phyloP scores from a whole-genome alignment of 1,139 yeast species.

The Geotrichum cucujoidarum region DNA sequence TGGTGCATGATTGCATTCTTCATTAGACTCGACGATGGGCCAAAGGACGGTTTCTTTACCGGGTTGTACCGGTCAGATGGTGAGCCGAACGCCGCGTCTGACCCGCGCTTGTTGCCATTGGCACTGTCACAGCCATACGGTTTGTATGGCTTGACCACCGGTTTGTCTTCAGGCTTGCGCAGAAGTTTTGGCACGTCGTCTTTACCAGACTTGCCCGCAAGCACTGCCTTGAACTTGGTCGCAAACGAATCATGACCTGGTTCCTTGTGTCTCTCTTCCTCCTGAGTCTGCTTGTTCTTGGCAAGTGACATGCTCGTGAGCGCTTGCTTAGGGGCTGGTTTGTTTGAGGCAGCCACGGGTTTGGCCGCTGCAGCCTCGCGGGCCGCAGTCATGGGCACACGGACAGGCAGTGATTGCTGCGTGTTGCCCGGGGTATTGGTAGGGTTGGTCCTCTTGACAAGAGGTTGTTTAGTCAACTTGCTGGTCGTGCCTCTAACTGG shows the following conservation, averaged over 20 bases:
- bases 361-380: neutral
- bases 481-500: conserved; percentile 1
- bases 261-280: conserved; percentile 6
- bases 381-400: conserved; percentile 5
- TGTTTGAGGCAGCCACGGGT: neutral
- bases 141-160: neutral
- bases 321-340: neutral
- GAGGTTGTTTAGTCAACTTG: conserved; percentile 8
- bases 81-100: conserved; percentile 19
- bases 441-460: conserved; percentile 4
- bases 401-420: conserved; percentile 1
- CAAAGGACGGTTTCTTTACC: conserved; percentile 16
- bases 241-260: neutral
- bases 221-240: conserved; percentile 4
- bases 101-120: conserved; percentile 17
- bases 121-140: neutral
- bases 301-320: conserved; percentile 6
- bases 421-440: conserved; percentile 5
- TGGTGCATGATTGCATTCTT: conserved; percentile 13
- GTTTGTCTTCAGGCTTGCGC: neutral
- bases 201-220: conserved; percentile 1
- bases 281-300: neutral
- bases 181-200: neutral
- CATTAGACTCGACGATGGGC: conserved; percentile 14
- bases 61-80: conserved; percentile 8